Evolutionary conservation across 495 filamentous ascomycete species (phyloP).

Genomic region (Cairneyella variabilis): DNA sequence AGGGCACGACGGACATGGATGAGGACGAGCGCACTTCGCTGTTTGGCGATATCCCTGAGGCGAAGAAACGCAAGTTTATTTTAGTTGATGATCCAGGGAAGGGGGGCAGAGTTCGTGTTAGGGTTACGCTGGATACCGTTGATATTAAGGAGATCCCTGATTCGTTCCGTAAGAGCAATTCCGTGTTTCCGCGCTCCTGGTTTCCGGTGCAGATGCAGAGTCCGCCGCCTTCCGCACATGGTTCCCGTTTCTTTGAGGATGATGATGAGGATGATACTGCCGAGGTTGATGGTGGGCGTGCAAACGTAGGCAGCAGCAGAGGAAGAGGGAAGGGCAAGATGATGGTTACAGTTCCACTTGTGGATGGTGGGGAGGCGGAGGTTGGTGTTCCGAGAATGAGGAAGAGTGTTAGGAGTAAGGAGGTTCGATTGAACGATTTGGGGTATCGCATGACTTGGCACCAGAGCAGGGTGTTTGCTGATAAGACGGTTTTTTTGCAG

Average conservation of each 20-base stretch:
- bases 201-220: slow-evolving; percentile 84
- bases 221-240: slow-evolving; percentile 62
- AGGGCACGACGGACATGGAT: slow-evolving; percentile 18
- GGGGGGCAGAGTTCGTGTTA: slow-evolving; percentile 73
- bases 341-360: slow-evolving; percentile 66
- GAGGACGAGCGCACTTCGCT: slow-evolving; percentile 55
- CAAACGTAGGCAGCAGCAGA: background rate
- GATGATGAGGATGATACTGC: slow-evolving; percentile 58
- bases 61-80: slow-evolving; percentile 92
- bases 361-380: slow-evolving; percentile 65
- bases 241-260: slow-evolving; percentile 62
- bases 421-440: slow-evolving; percentile 83
- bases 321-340: slow-evolving; percentile 37
- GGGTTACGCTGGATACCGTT: slow-evolving; percentile 81
- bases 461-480: slow-evolving; percentile 83
- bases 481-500: slow-evolving; percentile 83
- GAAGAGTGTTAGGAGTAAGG: slow-evolving; percentile 63
- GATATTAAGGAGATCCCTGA: slow-evolving; percentile 93
- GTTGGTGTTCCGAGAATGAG: slow-evolving; percentile 71
- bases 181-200: slow-evolving; percentile 86
- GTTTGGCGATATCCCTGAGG: slow-evolving; percentile 80
- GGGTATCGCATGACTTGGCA: slow-evolving; percentile 95
- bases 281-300: slow-evolving; percentile 36
- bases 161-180: slow-evolving; percentile 81
- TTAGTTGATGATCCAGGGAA: slow-evolving; percentile 85